phyloP scores from a whole-genome alignment of 2,329 filamentous ascomycete genomes.

The Hymenotorrendiella dingleyae region DNA sequence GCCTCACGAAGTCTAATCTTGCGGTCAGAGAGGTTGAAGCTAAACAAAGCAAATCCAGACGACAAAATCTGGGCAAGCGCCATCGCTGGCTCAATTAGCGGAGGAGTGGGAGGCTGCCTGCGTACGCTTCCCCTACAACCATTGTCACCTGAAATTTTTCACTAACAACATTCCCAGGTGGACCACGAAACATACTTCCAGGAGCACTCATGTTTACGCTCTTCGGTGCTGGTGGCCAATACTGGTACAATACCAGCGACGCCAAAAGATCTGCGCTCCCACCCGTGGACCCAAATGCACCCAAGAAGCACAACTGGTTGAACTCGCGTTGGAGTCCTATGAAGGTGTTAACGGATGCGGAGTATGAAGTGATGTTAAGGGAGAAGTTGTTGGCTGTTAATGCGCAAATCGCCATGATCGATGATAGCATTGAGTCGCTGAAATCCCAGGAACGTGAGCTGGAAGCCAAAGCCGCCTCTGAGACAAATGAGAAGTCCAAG shows the following conservation, averaged over 20 bases:
- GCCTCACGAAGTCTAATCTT: slow-evolving; percentile 43
- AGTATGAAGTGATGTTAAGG: slow-evolving; percentile 64
- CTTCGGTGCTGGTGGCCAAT: slow-evolving; percentile 52
- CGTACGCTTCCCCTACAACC: neutral
- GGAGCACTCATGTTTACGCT: slow-evolving; percentile 53
- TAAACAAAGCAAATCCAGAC: slow-evolving; percentile 44
- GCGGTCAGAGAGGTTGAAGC: slow-evolving; percentile 34
- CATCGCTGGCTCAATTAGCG: slow-evolving; percentile 65
- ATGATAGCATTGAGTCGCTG: slow-evolving; percentile 63
- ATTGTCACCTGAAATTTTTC: neutral
- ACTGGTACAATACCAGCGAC: slow-evolving; percentile 47
- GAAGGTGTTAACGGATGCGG: slow-evolving; percentile 61
- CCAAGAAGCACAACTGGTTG: slow-evolving; percentile 34
- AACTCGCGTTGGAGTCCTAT: slow-evolving; percentile 68
- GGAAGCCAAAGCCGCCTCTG: neutral
- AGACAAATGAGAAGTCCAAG: neutral
- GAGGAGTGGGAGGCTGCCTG: slow-evolving; percentile 45
- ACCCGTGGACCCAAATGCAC: slow-evolving; percentile 2
- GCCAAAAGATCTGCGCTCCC: slow-evolving; percentile 22
- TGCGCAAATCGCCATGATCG: slow-evolving; percentile 70
- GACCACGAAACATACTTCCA: slow-evolving; percentile 49
- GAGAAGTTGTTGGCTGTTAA: slow-evolving; percentile 68
- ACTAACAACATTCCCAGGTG: slow-evolving; percentile 37
- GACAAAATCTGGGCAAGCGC: slow-evolving; percentile 64
- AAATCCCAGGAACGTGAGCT: neutral